Evolutionary conservation across 495 filamentous ascomycete species (phyloP).

Genomic region (Astrocystis sublimbata): DNA sequence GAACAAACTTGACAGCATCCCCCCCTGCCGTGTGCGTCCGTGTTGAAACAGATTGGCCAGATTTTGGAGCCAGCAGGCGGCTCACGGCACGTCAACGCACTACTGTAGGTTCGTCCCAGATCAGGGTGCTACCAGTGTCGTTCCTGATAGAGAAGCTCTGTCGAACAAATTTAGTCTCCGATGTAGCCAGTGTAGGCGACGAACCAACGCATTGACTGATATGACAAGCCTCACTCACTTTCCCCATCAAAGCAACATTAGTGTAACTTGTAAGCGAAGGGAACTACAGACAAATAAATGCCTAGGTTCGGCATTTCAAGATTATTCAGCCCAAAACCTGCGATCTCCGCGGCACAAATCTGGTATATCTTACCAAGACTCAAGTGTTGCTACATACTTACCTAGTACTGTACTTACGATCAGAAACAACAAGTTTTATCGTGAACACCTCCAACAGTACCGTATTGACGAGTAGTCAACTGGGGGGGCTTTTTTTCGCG

Average conservation of each 20-base stretch:
- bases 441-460: too few species aligned
- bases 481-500: neutral
- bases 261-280: slow-evolving; percentile 2
- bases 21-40: neutral
- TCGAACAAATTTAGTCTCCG: neutral
- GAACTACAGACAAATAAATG: neutral
- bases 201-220: neutral
- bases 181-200: neutral
- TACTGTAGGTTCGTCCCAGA: slow-evolving; percentile 6
- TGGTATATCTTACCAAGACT: neutral
- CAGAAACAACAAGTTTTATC: neutral
- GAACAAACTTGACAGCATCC: slow-evolving; percentile 5
- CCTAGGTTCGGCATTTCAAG: too few species aligned
- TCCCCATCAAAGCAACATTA: neutral
- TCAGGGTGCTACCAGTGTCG: neutral
- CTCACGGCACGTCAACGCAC: slow-evolving; percentile 9
- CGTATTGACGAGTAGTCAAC: too few species aligned
- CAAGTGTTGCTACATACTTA: neutral
- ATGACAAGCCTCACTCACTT: neutral
- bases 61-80: slow-evolving; percentile 1
- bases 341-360: neutral
- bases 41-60: neutral
- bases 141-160: neutral
- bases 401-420: neutral
- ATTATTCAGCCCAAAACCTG: too few species aligned